These are phyloP conservation scores for Byssothecium circinans DNA, from an alignment of 2,329 filamentous ascomycete species.

Conservation along the genomic window DNA sequence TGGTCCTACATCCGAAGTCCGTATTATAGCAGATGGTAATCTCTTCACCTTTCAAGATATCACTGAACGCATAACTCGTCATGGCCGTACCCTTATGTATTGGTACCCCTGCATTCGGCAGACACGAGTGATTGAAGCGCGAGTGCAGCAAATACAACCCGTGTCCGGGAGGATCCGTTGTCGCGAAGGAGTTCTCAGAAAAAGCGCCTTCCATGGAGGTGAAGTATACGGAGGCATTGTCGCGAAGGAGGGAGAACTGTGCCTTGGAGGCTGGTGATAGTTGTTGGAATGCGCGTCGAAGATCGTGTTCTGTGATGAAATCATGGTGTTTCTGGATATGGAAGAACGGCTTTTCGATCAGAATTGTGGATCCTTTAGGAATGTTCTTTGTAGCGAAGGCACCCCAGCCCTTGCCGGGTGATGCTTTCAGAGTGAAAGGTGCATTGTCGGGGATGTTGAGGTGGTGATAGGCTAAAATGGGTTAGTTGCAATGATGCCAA, in stretches of 20 bases:
- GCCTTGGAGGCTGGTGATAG: not conserved
- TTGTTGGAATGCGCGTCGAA: slow-evolving; percentile 1
- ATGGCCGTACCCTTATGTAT: not conserved
- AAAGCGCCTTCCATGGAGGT: not conserved
- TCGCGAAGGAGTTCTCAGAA: not conserved
- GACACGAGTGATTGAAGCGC: slow-evolving; percentile 11
- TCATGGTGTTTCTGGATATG: slow-evolving; percentile 7
- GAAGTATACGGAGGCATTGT: not conserved
- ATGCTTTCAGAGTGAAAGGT: slow-evolving; percentile 6
- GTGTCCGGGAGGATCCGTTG: not conserved
- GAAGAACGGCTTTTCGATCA: slow-evolving; percentile 12
- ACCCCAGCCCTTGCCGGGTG: slow-evolving; percentile 12
- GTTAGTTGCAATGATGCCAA: not conserved
- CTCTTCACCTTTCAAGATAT: slow-evolving; percentile 10
- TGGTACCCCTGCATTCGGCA: slow-evolving; percentile 7
- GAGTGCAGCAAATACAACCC: slow-evolving; percentile 9
- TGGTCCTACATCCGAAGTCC: slow-evolving; percentile 9
- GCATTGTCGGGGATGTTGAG: slow-evolving; percentile 5
- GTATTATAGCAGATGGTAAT: slow-evolving; percentile 9
- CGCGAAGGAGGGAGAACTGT: not conserved
- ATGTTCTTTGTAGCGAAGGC: slow-evolving; percentile 11
- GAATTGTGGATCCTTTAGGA: slow-evolving; percentile 2
- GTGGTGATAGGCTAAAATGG: slow-evolving; percentile 6
- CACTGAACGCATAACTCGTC: slow-evolving; percentile 3
- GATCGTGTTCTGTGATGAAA: slow-evolving; percentile 7